Conservation (phyloP, 805 yeast genomes). For the Candida tallmaniae region DNA sequence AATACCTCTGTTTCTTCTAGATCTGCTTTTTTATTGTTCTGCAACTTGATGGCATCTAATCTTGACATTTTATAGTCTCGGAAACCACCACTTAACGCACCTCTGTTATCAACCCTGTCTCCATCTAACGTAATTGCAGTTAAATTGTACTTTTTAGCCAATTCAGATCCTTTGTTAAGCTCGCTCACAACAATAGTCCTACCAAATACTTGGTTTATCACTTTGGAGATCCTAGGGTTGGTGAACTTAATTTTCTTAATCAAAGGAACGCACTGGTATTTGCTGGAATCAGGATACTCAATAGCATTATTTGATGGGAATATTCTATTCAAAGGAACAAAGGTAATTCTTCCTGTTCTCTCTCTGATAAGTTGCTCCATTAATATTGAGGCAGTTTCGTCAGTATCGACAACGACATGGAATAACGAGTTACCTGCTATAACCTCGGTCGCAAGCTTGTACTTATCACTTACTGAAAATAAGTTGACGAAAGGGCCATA, state of each 20-base stretch:
- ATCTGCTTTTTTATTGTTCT: conserved; percentile 50
- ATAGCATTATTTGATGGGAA: conserved; percentile 14
- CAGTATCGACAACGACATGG: conserved; percentile 85
- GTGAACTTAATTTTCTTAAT: conserved; percentile 68
- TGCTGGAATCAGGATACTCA: conserved; percentile 54
- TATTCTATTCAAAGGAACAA: conserved; percentile 81
- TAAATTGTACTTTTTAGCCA: conserved; percentile 56
- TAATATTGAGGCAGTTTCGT: conserved; percentile 72
- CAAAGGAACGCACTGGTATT: conserved; percentile 67
- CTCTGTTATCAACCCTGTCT: conserved; percentile 78
- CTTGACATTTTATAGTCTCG: conserved; percentile 64
- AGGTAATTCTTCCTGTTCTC: conserved; percentile 81
- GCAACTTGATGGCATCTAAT: conserved; percentile 60
- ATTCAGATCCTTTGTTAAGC: conserved; percentile 61
- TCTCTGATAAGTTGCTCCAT: conserved; percentile 72
- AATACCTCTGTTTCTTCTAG: conserved; percentile 31
- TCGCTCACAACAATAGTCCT: conserved; percentile 72
- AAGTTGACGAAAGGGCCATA: conserved; percentile 86
- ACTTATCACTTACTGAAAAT: conserved; percentile 74
- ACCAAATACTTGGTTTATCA: conserved; percentile 78
- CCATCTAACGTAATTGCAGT: conserved; percentile 89
- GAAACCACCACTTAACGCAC: conserved; percentile 86
- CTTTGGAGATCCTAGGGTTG: conserved; percentile 48
- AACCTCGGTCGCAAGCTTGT: conserved; percentile 81
- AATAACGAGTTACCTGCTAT: conserved; percentile 84